Evolutionary conservation across 345 rosid genomes (phyloP).

Genomic region (Gossypioides kirkii): DNA sequence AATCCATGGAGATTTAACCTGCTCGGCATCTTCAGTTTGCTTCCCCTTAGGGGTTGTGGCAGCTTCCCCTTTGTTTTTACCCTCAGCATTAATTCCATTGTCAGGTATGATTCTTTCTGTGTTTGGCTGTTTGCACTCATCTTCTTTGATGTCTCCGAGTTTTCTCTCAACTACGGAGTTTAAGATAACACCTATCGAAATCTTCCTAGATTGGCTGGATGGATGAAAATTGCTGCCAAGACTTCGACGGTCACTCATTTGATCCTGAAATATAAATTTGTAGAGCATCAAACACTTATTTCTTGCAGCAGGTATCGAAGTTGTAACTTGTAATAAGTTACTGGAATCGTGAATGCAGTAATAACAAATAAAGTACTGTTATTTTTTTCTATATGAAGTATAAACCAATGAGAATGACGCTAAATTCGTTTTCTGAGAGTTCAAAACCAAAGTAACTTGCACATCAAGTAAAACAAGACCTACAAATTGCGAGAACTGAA

Average conservation of each 20-base stretch:
- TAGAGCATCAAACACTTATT: slow-evolving; percentile 1
- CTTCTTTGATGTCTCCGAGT: slow-evolving; percentile 27
- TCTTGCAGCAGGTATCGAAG: not conserved
- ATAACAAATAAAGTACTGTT: not conserved
- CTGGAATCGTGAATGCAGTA: not conserved
- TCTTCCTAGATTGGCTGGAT: slow-evolving; percentile 71
- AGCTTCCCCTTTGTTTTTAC: slow-evolving; percentile 25
- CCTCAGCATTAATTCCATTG: slow-evolving; percentile 23
- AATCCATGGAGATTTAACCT: slow-evolving; percentile 56
- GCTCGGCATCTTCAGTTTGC: slow-evolving; percentile 37
- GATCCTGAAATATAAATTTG: slow-evolving; percentile 40
- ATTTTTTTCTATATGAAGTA: not conserved
- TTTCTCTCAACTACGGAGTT: slow-evolving; percentile 45
- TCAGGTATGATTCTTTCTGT: slow-evolving; percentile 28
- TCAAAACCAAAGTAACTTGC: not conserved
- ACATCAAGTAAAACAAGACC: not conserved
- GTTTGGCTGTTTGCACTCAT: slow-evolving; percentile 24
- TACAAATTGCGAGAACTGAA: not conserved
- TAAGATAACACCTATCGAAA: slow-evolving; percentile 67
- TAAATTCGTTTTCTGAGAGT: not conserved
- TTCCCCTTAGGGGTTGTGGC: slow-evolving; percentile 29
- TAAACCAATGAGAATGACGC: not conserved
- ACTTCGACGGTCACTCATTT: slow-evolving; percentile 54
- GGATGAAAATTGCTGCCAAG: slow-evolving; percentile 48
- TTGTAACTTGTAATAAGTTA: not conserved